These are phyloP conservation scores for Trichoderma guizhouense DNA, from an alignment of 2,329 filamentous ascomycete species.

Conservation along the genomic window DNA sequence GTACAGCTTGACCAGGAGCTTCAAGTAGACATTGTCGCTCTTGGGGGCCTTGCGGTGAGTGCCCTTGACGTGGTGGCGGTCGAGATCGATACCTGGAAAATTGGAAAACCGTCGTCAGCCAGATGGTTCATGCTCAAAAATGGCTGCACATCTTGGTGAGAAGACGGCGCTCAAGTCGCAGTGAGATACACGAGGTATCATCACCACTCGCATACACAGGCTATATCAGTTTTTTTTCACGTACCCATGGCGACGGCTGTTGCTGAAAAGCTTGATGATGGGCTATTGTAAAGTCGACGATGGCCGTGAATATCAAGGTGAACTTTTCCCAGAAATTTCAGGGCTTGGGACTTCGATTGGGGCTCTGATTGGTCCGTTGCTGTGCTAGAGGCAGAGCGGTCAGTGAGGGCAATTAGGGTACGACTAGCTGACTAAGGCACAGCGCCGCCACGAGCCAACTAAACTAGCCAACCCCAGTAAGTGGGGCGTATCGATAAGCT, in stretches of 20 bases:
- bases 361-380: conserved; percentile 19
- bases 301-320: conserved; percentile 20
- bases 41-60: conserved; percentile 92
- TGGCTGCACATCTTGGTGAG: conserved; percentile 28
- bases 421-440: neutral
- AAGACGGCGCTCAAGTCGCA: conserved; percentile 23
- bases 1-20: conserved; percentile 97
- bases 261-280: conserved; percentile 42
- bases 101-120: conserved; percentile 55
- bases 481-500: neutral
- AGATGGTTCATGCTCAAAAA: conserved; percentile 61
- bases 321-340: conserved; percentile 29
- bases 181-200: conserved; percentile 19
- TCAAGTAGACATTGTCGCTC: conserved; percentile 97
- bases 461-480: neutral
- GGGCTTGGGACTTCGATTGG: conserved; percentile 25
- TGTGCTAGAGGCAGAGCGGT: conserved; percentile 35
- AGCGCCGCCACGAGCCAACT: neutral
- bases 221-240: conserved; percentile 42
- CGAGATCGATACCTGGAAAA: conserved; percentile 66
- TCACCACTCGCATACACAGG: conserved; percentile 52
- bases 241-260: conserved; percentile 59
- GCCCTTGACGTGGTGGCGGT: conserved; percentile 64
- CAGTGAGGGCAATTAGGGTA: conserved; percentile 45
- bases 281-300: conserved; percentile 35